A percentile compares a stretch with the other conserved stretches of the same genome.
These are phyloP conservation scores for Ceratobasidium sp. DNA, from an alignment of 1,284 basidiomycete species.

Conservation along the genomic window DNA sequence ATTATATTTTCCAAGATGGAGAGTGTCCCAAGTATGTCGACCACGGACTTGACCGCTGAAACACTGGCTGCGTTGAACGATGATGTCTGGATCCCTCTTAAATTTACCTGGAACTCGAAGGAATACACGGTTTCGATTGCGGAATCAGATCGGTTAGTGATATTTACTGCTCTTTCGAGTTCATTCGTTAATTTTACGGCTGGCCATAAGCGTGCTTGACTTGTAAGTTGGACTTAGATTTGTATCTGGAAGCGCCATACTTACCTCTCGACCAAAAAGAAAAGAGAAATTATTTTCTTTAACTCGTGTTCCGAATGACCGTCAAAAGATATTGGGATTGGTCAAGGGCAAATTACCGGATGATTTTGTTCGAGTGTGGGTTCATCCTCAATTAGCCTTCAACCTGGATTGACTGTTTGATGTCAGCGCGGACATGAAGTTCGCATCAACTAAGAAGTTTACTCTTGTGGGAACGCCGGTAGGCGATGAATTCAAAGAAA, in stretches of 20 bases:
- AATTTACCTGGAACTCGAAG: slow-evolving; percentile 70
- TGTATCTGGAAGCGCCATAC: too few species aligned
- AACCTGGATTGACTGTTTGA: slow-evolving; percentile 18
- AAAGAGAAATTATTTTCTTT: slow-evolving; percentile 69
- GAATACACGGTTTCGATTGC: slow-evolving; percentile 64
- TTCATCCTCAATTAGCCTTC: slow-evolving; percentile 44
- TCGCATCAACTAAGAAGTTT: slow-evolving; percentile 71
- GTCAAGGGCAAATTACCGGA: slow-evolving; percentile 83
- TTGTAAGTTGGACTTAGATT: too few species aligned
- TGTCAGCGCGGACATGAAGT: slow-evolving; percentile 61
- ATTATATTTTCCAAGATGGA: slow-evolving; percentile 4
- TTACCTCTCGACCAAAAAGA: too few species aligned
- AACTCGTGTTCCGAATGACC: slow-evolving; percentile 81
- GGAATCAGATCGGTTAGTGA: slow-evolving; percentile 68
- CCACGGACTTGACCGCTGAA: slow-evolving; percentile 12
- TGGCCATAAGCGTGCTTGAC: slow-evolving; percentile 63
- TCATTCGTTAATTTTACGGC: slow-evolving; percentile 26
- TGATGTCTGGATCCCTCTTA: slow-evolving; percentile 53
- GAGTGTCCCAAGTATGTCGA: not conserved
- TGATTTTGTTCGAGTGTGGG: slow-evolving; percentile 72
- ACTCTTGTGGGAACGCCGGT: slow-evolving; percentile 82
- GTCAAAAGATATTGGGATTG: slow-evolving; percentile 89
- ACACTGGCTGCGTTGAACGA: slow-evolving; percentile 15
- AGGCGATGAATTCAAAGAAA: slow-evolving; percentile 83
- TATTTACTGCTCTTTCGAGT: not conserved